A percentile compares a stretch with the other conserved stretches of the same genome.
These are phyloP conservation scores for Fraxinus paxiana DNA, from an alignment of 305 asterid species.

Conservation along the genomic window DNA sequence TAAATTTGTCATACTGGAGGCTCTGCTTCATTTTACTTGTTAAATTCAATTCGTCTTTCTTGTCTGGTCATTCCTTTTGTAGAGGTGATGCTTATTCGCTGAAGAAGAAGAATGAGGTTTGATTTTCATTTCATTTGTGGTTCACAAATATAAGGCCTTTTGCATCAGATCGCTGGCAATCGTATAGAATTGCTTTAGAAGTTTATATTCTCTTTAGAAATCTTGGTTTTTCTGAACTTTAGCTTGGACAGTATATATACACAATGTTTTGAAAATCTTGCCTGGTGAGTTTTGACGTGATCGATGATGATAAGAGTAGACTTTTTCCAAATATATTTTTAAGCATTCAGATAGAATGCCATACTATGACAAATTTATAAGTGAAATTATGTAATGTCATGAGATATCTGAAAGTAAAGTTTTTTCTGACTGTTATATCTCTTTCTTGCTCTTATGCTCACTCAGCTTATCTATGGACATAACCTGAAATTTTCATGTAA, in stretches of 20 bases:
- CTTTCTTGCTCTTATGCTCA: background rate
- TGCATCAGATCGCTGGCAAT: background rate
- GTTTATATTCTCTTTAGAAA: background rate
- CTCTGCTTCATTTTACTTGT: background rate
- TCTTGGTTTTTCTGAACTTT: background rate
- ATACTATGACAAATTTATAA: background rate
- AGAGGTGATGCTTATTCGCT: background rate
- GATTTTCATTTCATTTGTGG: background rate
- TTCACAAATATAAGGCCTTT: background rate
- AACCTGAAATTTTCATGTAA: background rate
- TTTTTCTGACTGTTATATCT: background rate
- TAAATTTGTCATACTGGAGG: background rate
- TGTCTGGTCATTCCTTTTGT: slow-evolving; percentile 1
- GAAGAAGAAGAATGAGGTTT: background rate
- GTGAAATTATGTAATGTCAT: slow-evolving; percentile 1
- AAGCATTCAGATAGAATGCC: background rate
- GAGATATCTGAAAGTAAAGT: background rate
- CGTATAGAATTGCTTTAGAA: background rate
- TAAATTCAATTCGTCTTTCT: background rate
- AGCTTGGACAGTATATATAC: background rate
- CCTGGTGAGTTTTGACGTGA: background rate
- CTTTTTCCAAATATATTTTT: background rate
- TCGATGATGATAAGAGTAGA: background rate
- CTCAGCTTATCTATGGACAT: background rate
- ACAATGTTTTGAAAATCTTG: background rate